Conservation (phyloP, 495 filamentous ascomycete genomes). For the Hypoxylon fragiforme region DNA sequence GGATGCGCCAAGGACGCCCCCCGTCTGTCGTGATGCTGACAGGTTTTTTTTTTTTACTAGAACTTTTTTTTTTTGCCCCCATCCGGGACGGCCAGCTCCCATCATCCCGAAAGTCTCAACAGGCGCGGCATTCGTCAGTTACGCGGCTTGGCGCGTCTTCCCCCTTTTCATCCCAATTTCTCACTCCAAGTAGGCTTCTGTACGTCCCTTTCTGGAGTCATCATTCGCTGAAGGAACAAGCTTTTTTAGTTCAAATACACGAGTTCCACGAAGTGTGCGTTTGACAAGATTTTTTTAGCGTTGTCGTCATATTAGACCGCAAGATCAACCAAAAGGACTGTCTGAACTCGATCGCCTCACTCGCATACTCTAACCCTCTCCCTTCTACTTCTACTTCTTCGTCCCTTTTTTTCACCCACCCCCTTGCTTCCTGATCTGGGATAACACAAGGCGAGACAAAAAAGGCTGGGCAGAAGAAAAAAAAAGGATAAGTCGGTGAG, state of each 20-base stretch:
- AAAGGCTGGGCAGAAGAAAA: neutral
- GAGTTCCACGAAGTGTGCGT: too few species aligned
- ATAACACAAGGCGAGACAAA: neutral
- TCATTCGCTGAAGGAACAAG: too few species aligned
- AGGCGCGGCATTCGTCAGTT: conserved; percentile 4
- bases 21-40: conserved; percentile 6
- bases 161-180: too few species aligned
- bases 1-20: conserved; percentile 1
- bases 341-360: too few species aligned
- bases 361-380: too few species aligned
- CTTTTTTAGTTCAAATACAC: too few species aligned
- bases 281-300: conserved; percentile 24
- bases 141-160: neutral
- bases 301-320: conserved; percentile 9
- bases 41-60: neutral
- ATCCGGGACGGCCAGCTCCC: neutral
- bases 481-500: neutral
- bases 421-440: neutral
- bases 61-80: neutral
- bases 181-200: too few species aligned
- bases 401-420: too few species aligned
- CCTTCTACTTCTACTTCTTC: too few species aligned
- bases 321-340: too few species aligned
- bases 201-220: too few species aligned
- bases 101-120: conserved; percentile 1